Evolutionary conservation across 345 rosid genomes (phyloP).

Genomic region (Rhodamnia rubescens): DNA sequence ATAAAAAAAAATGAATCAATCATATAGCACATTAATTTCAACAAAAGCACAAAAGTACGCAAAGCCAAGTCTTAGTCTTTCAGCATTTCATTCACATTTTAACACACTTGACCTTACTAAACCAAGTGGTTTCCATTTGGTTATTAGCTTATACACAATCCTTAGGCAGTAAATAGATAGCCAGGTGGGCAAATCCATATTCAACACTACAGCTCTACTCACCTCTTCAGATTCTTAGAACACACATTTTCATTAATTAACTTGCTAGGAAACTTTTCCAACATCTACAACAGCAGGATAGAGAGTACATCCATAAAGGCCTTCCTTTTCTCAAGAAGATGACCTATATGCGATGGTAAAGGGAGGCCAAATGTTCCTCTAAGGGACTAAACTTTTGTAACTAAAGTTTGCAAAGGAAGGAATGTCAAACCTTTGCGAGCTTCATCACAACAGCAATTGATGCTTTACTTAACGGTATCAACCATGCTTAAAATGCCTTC

Average conservation of each 20-base stretch:
- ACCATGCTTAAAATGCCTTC: constrained; percentile 96
- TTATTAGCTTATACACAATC: background rate
- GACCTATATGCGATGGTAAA: background rate
- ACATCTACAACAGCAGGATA: background rate
- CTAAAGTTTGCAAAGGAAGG: background rate
- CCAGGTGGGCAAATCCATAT: background rate
- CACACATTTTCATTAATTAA: background rate
- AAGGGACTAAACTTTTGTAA: background rate
- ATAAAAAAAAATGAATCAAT: background rate
- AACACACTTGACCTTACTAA: background rate
- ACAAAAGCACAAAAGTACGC: background rate
- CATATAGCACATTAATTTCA: background rate
- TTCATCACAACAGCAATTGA: constrained; percentile 95
- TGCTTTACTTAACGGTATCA: constrained; percentile 71
- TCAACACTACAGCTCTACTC: background rate
- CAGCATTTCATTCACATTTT: background rate
- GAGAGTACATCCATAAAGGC: background rate
- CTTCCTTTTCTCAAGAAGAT: background rate
- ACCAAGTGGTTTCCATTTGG: background rate
- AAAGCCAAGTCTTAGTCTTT: background rate
- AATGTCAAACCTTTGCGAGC: constrained; percentile 65
- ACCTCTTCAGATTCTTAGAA: background rate
- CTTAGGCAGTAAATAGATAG: background rate
- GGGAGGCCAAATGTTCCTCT: background rate
- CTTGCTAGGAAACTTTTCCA: background rate